These are phyloP conservation scores for Lipomyces lipofer DNA, from an alignment of 805 yeast genomes.

Conservation along the genomic window DNA sequence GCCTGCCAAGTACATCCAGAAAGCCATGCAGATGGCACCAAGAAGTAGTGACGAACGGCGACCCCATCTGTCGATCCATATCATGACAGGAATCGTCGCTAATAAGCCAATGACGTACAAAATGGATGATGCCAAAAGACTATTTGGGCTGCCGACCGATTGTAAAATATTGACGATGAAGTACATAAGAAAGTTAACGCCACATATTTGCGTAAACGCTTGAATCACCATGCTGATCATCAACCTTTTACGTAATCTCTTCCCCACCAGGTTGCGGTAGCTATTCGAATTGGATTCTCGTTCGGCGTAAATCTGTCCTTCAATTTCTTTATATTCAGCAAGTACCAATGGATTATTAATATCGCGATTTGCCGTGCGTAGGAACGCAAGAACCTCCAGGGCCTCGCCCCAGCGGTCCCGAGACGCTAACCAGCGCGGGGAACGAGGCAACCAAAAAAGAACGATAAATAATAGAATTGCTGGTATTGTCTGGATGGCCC, in stretches of 20 bases:
- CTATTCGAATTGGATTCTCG: slow-evolving; percentile 48
- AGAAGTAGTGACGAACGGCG: slow-evolving; percentile 60
- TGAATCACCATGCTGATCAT: slow-evolving; percentile 87
- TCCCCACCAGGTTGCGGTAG: not conserved
- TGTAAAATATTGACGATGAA: too few species aligned
- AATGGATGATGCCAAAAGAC: too few species aligned
- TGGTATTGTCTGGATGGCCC: slow-evolving; percentile 61
- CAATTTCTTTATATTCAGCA: slow-evolving; percentile 73
- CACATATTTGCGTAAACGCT: too few species aligned
- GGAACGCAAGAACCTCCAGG: slow-evolving; percentile 80
- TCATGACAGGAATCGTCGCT: slow-evolving; percentile 58
- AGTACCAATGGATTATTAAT: slow-evolving; percentile 67
- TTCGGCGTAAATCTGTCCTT: slow-evolving; percentile 71
- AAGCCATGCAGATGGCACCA: slow-evolving; percentile 65
- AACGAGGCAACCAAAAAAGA: slow-evolving; percentile 74
- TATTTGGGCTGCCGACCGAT: too few species aligned
- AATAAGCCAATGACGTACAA: too few species aligned
- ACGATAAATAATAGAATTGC: slow-evolving; percentile 69
- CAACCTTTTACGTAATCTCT: slow-evolving; percentile 74
- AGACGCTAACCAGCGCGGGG: slow-evolving; percentile 86
- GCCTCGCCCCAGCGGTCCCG: slow-evolving; percentile 55
- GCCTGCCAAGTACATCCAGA: slow-evolving; percentile 43
- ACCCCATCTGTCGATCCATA: slow-evolving; percentile 59
- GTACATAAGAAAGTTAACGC: too few species aligned
- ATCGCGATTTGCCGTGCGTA: slow-evolving; percentile 77